Evolutionary conservation across 1,284 basidiomycete genomes (phyloP), one percentile per base, ranked within the genome.

Genomic region (Trametes polyzona): DNA sequence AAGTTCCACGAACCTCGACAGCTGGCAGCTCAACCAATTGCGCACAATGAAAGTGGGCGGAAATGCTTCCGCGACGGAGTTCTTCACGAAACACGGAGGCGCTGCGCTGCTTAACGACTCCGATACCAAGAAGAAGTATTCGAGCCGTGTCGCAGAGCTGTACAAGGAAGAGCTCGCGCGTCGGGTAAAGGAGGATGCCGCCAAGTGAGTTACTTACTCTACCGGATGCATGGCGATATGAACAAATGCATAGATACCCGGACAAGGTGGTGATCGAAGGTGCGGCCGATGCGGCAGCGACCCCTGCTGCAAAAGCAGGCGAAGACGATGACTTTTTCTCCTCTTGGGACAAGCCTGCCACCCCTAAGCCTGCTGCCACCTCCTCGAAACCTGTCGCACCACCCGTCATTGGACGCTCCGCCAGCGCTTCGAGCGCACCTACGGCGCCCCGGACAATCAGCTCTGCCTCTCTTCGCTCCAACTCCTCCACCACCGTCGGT

Each of bases 11-110:
- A 98, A 96, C 76, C 86, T 99, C 53, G 96, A 99, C 76, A 88
- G 86, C 56, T 99, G 96, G 96, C 89, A 95, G 64, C 83, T 95
- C 65, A 78, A 80, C 55, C 96, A 99, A 75, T 81, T 99, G 29
- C 90, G 96, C 24, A 92, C 88, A 5, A 96, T 99, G 93, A 98
- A 99, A 78, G 87, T 96, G 37, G 96, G 94, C 40, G 96, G 96
- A 7, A 99, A 99, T 73, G 83, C 83, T 16, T 86, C 89, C n/a
- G 92, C 94, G 3, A 83, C 81, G 23, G 95, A 96, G 7, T 99
- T 96, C 75, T 96, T 98, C 74, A 88, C 81, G 27, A 92, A 91
- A 69, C 89, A 96, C 67, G 93, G 95, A 7, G 92, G 92, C 16
- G 68, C 83, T 1, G 79, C 83, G 3, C 76, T 96, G 10, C 77